Conservation (phyloP, 2,329 filamentous ascomycete species). For the Mollisia scopiformis region DNA sequence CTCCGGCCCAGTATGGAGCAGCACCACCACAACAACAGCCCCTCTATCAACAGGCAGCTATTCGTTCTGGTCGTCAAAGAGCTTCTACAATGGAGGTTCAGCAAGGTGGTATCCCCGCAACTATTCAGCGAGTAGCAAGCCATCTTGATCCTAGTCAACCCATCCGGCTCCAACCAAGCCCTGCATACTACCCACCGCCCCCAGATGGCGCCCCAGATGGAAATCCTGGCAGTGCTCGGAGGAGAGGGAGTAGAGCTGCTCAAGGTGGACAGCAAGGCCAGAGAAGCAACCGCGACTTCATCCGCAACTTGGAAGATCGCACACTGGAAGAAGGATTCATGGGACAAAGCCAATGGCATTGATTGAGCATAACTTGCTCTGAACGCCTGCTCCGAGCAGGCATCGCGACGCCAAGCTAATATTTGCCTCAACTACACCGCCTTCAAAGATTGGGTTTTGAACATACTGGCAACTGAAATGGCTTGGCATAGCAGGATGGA, state of each 20-base stretch:
- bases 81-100: slow-evolving; percentile 97
- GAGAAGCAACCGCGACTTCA: slow-evolving; percentile 79
- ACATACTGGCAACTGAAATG: background rate
- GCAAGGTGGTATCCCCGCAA: slow-evolving; percentile 86
- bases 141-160: slow-evolving; percentile 94
- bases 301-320: slow-evolving; percentile 90
- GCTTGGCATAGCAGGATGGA: background rate
- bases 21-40: slow-evolving; percentile 58
- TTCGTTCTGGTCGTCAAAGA: slow-evolving; percentile 80
- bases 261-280: slow-evolving; percentile 56
- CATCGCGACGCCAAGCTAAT: slow-evolving; percentile 19
- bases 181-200: slow-evolving; percentile 94
- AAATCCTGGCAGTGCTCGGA: slow-evolving; percentile 61
- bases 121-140: slow-evolving; percentile 92
- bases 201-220: slow-evolving; percentile 76
- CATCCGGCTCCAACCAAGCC: slow-evolving; percentile 91
- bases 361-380: slow-evolving; percentile 36
- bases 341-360: slow-evolving; percentile 71
- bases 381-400: slow-evolving; percentile 16
- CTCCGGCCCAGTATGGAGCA: slow-evolving; percentile 63
- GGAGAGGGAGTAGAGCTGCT: slow-evolving; percentile 75
- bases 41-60: slow-evolving; percentile 73
- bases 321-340: slow-evolving; percentile 93
- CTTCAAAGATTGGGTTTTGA: background rate
- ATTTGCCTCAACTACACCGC: slow-evolving; percentile 1